Evolutionary conservation across 345 rosid species (phyloP).

Genomic region (Hibiscus tridactylites): DNA sequence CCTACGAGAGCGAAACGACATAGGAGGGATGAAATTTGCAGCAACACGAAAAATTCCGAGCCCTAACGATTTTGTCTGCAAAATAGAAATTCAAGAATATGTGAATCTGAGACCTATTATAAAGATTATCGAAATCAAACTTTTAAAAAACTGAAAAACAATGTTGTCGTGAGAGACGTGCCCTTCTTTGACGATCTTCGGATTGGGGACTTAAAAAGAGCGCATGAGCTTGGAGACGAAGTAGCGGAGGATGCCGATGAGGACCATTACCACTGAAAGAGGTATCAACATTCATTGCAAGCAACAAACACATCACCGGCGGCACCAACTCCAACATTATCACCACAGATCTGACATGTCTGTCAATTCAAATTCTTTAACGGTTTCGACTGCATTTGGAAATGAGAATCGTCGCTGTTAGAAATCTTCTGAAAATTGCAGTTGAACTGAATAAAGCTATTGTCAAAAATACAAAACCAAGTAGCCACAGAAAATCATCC

Average conservation of each 20-base stretch:
- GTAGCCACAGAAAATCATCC: not conserved
- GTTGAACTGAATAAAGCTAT: not conserved
- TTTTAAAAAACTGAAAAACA: not conserved
- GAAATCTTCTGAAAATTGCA: not conserved
- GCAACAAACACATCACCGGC: constrained; percentile 79
- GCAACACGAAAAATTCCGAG: constrained; percentile 81
- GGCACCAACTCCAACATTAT: constrained; percentile 57
- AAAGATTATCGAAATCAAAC: not conserved
- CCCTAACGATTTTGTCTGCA: constrained; percentile 74
- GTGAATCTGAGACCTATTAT: not conserved
- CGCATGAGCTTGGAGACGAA: constrained; percentile 88
- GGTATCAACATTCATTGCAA: constrained; percentile 87
- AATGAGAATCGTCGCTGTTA: constrained; percentile 9
- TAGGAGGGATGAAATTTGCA: constrained; percentile 81
- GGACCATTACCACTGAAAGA: constrained; percentile 86
- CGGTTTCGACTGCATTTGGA: constrained; percentile 72
- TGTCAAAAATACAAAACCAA: not conserved
- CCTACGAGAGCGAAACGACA: constrained; percentile 80
- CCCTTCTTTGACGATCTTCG: constrained; percentile 89
- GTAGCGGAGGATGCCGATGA: constrained; percentile 83
- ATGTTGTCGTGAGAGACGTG: constrained; percentile 3
- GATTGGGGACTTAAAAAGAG: constrained; percentile 71
- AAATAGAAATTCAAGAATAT: not conserved
- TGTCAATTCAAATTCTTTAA: constrained; percentile 60
- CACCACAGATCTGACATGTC: constrained; percentile 96